A percentile compares a stretch with the other conserved stretches of the same genome.
Conservation (phyloP, 2,329 filamentous ascomycete genomes). For the Xylaria sp. region DNA sequence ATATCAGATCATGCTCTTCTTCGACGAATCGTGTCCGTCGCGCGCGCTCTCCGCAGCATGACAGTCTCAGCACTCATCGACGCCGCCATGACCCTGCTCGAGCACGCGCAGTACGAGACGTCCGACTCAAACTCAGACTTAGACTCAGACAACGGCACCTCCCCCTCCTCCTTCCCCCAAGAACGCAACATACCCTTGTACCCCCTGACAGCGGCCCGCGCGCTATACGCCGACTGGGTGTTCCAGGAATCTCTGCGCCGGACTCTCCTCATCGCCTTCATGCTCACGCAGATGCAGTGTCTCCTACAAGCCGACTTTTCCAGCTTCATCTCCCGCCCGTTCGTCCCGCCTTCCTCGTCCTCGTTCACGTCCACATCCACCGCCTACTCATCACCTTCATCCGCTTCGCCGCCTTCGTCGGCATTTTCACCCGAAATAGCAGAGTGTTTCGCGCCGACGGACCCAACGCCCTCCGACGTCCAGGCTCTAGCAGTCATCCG, state of each 20-base stretch:
- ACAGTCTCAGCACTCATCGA: slow-evolving; percentile 15
- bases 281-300: slow-evolving; percentile 22
- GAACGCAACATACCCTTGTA: slow-evolving; percentile 23
- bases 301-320: slow-evolving; percentile 22
- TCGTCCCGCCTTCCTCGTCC: not conserved
- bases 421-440: not conserved
- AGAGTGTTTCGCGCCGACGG: not conserved
- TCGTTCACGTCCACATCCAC: no score
- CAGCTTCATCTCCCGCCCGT: not conserved
- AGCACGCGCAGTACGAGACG: slow-evolving; percentile 2
- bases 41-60: slow-evolving; percentile 20
- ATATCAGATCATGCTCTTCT: no score
- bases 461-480: not conserved
- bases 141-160: not conserved
- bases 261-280: slow-evolving; percentile 22
- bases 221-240: slow-evolving; percentile 26
- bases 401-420: no score
- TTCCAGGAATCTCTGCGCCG: slow-evolving; percentile 29
- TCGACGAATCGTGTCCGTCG: slow-evolving; percentile 22
- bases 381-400: no score
- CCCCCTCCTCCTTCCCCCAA: not conserved
- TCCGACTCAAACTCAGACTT: not conserved
- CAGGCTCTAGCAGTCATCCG: slow-evolving; percentile 5
- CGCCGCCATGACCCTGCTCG: slow-evolving; percentile 13
- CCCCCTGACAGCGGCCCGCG: slow-evolving; percentile 22